Base-by-base conservation (phyloP, 1,284 basidiomycete species). In the Sphagnurus paluster region DNA sequence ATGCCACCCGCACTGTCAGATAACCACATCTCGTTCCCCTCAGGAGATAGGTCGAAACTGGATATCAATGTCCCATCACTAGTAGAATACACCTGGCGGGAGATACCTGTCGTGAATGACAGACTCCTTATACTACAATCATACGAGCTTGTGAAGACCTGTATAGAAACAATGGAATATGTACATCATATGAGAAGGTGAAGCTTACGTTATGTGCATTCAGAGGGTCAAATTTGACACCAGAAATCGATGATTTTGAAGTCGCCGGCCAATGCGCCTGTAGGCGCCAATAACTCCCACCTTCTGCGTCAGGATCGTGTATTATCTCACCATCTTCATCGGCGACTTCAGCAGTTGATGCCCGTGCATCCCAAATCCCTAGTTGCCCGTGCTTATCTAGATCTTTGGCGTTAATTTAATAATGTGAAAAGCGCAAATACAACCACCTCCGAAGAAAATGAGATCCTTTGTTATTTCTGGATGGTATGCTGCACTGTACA, bases 261-360 rank as follows among this genome's bases (percentile, higher is more conserved):
- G 82, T 84, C 2, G 84, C 84, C 0, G 88, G 89, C 89, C 89
- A 91, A 54, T 91, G 89, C 19, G 75, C 68, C 59, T 91, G 89
- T 44, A 91, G 62, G n/a, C 79, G 76, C 83, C 84, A 90, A 55
- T 84, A 83, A 60, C 78, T 84, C 2, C 89, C 88, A n/a, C 76
- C 75, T 60, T 84, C 80, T 36, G 73, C 72, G 11, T 68, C 68
- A 7, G 61, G 50, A 16, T 63, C 49, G 6, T 66, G 58, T 7
- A 70, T 64, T 13, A 17, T 30, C 37, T 82, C 77, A 0, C 67
- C 83, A 48, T 87, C 83, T 29, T 83, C 86, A 38, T 84, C 84
- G 2, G 65, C 67, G 2, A 71, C 68, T 53, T 86, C 86, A 33
- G 87, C 84, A 16, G 65, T 52, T 2, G 78, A 67, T 2, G 88